Evolutionary conservation across 2,329 filamentous ascomycete species (phyloP).

Genomic region (Ilyonectria sp.): DNA sequence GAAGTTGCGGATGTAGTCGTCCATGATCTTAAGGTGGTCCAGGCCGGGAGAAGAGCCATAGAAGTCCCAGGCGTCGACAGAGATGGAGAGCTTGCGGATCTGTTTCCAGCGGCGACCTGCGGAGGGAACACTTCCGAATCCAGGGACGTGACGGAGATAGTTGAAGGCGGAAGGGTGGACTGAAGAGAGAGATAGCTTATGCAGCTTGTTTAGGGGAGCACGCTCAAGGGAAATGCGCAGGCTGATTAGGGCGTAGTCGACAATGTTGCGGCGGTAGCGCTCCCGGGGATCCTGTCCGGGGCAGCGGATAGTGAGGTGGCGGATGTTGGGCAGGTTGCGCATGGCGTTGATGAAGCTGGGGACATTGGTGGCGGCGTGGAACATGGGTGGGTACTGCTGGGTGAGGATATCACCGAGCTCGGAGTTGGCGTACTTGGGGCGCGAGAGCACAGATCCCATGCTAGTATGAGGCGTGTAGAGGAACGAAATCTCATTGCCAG

Average conservation of each 20-base stretch:
- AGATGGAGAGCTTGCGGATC: slow-evolving; percentile 81
- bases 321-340: slow-evolving; percentile 76
- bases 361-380: slow-evolving; percentile 91
- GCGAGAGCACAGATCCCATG: slow-evolving; percentile 71
- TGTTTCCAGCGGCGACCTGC: slow-evolving; percentile 83
- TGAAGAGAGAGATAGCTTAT: slow-evolving; percentile 79
- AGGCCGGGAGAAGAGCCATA: slow-evolving; percentile 71
- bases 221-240: slow-evolving; percentile 87
- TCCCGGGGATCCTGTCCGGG: slow-evolving; percentile 79
- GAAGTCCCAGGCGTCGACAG: slow-evolving; percentile 80
- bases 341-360: slow-evolving; percentile 86
- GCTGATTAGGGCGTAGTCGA: slow-evolving; percentile 92
- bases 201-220: slow-evolving; percentile 75
- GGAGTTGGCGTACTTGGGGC: slow-evolving; percentile 84
- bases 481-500: slow-evolving; percentile 84
- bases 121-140: slow-evolving; percentile 81
- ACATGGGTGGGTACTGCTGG: slow-evolving; percentile 89
- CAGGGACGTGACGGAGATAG: slow-evolving; percentile 82
- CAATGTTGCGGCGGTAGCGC: slow-evolving; percentile 81
- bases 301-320: slow-evolving; percentile 83
- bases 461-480: slow-evolving; percentile 85
- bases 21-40: slow-evolving; percentile 83
- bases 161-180: slow-evolving; percentile 83
- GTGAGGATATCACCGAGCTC: slow-evolving; percentile 87
- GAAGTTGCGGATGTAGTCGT: slow-evolving; percentile 84